These are phyloP conservation scores for Echria macrotheca DNA, from an alignment of 495 filamentous ascomycete species.

Conservation along the genomic window DNA sequence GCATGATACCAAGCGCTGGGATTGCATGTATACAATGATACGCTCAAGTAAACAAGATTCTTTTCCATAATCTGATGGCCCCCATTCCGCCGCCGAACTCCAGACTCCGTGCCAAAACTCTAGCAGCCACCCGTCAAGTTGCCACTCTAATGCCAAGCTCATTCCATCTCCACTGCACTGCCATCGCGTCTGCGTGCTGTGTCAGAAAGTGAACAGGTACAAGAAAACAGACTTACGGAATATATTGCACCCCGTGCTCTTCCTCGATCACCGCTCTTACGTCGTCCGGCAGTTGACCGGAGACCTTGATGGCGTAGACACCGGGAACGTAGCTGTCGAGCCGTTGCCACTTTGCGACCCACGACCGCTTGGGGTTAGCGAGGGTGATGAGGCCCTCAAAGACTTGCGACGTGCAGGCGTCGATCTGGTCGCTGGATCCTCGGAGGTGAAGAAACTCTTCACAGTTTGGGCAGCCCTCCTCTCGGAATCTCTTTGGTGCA, in stretches of 20 bases:
- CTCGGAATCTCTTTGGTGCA: conserved; percentile 80
- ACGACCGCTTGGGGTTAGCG: conserved; percentile 69
- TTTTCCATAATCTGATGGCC: no score
- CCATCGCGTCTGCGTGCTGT: conserved; percentile 42
- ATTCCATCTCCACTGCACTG: conserved; percentile 38
- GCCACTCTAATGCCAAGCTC: no score
- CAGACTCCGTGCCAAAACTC: no score
- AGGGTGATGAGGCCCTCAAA: conserved; percentile 86
- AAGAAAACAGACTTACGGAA: conserved; percentile 48
- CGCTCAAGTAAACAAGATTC: no score
- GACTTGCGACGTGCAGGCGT: conserved; percentile 90
- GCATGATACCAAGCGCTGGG: no score
- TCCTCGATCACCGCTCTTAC: conserved; percentile 61
- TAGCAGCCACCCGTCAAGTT: background rate
- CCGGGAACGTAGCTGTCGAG: conserved; percentile 79
- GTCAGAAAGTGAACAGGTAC: background rate
- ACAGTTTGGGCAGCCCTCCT: conserved; percentile 93
- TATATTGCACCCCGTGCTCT: conserved; percentile 60
- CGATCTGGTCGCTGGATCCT: conserved; percentile 70
- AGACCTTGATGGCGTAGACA: conserved; percentile 90
- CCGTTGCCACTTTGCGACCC: conserved; percentile 95
- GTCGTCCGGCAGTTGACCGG: conserved; percentile 61
- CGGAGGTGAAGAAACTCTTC: conserved; percentile 80
- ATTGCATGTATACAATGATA: no score
- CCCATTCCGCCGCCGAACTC: no score